These are phyloP conservation scores for Durio zibethinus DNA, from an alignment of 345 rosid genomes.

Conservation along the genomic window DNA sequence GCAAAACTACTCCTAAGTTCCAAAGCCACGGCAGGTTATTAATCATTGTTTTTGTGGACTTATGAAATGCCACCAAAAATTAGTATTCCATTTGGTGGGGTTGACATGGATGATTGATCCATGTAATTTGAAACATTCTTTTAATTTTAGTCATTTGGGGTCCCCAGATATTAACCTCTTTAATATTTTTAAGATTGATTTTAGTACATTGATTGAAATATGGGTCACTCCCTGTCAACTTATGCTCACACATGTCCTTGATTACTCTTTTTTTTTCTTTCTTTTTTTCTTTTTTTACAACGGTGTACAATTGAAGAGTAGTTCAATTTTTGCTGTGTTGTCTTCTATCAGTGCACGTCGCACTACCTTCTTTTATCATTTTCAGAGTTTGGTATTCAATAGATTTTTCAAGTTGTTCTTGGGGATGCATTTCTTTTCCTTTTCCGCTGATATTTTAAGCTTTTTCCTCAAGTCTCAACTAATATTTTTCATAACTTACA, in stretches of 20 bases:
- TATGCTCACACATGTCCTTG: neutral
- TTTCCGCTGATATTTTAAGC: neutral
- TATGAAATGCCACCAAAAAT: conserved; percentile 15
- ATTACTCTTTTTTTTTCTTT: neutral
- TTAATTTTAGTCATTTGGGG: conserved; percentile 17
- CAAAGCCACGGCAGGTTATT: conserved; percentile 21
- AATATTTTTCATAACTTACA: no score
- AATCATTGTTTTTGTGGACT: conserved; percentile 27
- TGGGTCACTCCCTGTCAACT: conserved; percentile 14
- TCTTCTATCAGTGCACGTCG: neutral
- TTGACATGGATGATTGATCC: conserved; percentile 39
- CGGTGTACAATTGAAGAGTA: neutral
- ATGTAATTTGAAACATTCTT: conserved; percentile 17
- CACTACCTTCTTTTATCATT: neutral
- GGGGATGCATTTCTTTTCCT: neutral
- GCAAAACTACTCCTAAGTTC: conserved; percentile 13
- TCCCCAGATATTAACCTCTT: conserved; percentile 5
- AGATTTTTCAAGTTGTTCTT: neutral
- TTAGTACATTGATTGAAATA: conserved; percentile 9
- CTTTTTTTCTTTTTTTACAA: neutral
- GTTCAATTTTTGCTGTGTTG: no score
- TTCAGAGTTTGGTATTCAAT: neutral
- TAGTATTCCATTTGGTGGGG: conserved; percentile 26
- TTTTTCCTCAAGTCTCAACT: neutral
- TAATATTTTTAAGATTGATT: neutral